Evolutionary conservation across 1,284 basidiomycete genomes (phyloP).

Genomic region (Moniliophthora roreri): DNA sequence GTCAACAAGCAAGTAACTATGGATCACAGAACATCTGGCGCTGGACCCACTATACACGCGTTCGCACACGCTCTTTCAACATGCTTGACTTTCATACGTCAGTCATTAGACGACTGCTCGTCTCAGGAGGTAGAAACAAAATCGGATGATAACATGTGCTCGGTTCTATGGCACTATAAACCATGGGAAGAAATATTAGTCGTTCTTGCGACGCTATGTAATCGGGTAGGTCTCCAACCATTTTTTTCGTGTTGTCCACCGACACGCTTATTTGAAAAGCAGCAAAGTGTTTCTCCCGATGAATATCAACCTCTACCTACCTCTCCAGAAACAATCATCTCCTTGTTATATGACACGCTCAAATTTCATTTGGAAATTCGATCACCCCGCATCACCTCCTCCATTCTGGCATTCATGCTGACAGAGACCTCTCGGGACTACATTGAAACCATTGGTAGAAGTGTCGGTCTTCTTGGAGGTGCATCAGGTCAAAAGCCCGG

Average conservation of each 20-base stretch:
- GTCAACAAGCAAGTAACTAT: slow-evolving; percentile 16
- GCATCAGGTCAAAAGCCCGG: slow-evolving; percentile 18
- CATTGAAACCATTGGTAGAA: slow-evolving; percentile 49
- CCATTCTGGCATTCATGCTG: slow-evolving; percentile 63
- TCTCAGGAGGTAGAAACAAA: slow-evolving; percentile 23
- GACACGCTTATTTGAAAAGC: slow-evolving; percentile 30
- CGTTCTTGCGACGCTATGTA: slow-evolving; percentile 53
- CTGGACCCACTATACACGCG: slow-evolving; percentile 58
- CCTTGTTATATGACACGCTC: slow-evolving; percentile 54
- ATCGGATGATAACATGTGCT: slow-evolving; percentile 33
- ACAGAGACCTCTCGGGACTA: slow-evolving; percentile 62
- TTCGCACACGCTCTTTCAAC: slow-evolving; percentile 65
- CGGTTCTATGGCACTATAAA: slow-evolving; percentile 53
- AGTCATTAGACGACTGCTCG: slow-evolving; percentile 38
- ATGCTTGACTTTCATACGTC: slow-evolving; percentile 49
- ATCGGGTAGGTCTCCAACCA: slow-evolving; percentile 43
- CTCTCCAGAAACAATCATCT: slow-evolving; percentile 49
- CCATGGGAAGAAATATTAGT: slow-evolving; percentile 49
- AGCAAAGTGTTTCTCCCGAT: slow-evolving; percentile 34
- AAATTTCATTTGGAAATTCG: slow-evolving; percentile 48
- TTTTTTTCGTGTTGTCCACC: slow-evolving; percentile 1
- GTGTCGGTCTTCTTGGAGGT: slow-evolving; percentile 54
- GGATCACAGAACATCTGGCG: slow-evolving; percentile 34
- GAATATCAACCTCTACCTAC: slow-evolving; percentile 42
- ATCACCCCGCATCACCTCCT: slow-evolving; percentile 43